phyloP scores from a whole-genome alignment of 805 yeast species.

The Hanseniaspora jakobsenii region DNA sequence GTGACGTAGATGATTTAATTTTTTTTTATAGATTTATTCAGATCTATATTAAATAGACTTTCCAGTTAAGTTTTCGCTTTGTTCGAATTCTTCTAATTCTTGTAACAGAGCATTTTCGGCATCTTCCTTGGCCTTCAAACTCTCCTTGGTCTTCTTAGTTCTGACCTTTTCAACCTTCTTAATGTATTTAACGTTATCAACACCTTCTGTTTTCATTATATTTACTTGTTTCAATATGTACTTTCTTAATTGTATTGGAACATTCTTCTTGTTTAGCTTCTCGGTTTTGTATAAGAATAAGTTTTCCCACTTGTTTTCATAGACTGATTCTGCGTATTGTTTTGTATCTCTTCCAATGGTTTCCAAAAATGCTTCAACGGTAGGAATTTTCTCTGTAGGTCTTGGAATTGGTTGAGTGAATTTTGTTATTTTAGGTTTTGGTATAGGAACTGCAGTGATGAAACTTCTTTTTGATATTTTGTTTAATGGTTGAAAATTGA shows the following conservation, averaged over 20 bases:
- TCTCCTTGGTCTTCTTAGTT: too few relatives aligned
- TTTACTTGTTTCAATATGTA: constrained; percentile 66
- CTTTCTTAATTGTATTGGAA: constrained; percentile 59
- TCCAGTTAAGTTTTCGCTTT: constrained; percentile 3
- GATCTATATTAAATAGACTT: background rate
- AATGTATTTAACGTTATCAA: constrained; percentile 40
- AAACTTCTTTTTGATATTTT: background rate
- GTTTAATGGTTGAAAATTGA: background rate
- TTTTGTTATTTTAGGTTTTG: background rate
- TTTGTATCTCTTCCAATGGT: constrained; percentile 64
- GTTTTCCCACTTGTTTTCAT: constrained; percentile 52
- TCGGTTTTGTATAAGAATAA: constrained; percentile 46
- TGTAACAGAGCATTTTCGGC: constrained; percentile 19
- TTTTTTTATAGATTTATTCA: too few relatives aligned
- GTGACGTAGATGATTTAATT: too few relatives aligned
- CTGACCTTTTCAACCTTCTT: constrained; percentile 44
- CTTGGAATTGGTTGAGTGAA: constrained; percentile 28
- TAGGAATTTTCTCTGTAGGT: constrained; percentile 49
- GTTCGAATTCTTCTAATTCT: constrained; percentile 25
- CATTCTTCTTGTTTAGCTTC: constrained; percentile 60
- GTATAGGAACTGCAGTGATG: background rate
- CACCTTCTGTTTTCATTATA: constrained; percentile 43
- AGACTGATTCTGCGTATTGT: constrained; percentile 60
- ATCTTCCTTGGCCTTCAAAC: constrained; percentile 27
- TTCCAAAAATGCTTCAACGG: constrained; percentile 59